Evolutionary conservation across 257 asterid species (phyloP), one percentile per base, ranked within the genome.

Genomic region (Jacaranda mimosifolia): DNA sequence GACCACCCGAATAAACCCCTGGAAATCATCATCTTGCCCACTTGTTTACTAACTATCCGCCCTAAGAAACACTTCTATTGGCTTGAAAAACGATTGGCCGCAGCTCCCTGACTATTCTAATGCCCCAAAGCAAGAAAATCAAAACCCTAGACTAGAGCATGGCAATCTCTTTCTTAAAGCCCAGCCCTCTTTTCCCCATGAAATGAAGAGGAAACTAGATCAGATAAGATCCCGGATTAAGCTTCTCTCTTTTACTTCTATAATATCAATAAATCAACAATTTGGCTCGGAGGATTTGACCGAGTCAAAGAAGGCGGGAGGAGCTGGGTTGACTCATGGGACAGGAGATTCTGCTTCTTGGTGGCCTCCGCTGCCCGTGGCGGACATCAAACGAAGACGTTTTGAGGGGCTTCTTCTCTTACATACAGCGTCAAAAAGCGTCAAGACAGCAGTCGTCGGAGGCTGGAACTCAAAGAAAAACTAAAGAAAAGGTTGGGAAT

Each of bases 1-100:
- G 99, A 96, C 99, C 97, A 96, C 83, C 99, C 99, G 43, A 96
- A 96, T 69, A 93, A 87, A 32, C 99, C 99, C 89, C 99, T 87
- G 1, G 97, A 92, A 32, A 96, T 92, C 99, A 94, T 94, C 99
- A 93, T 93, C 87, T 79, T 83, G 40, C 73, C 73, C 49, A 51
- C 70, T 18, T 40, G 40, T 71, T 8, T 21, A 63, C 14, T 12
- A 36, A 63, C 63, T 13, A 45, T 1, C 68, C 9, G 52, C 80
- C 63, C 19, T 21, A 9, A 5, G 11, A 64, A 45, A 42, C 67
- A 63, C 38, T 63, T 46, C 7, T 21, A 14, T 1, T 26, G 40
- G 64, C 52, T 13, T 39, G 42, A 56, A 45, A 38, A 40, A 21
- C 77, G 26, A 18, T 38, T 9, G 6, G 19, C 78, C 49, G n/a